phyloP scores from a whole-genome alignment of 2,329 filamentous ascomycete genomes.

The Coleophoma crateriformis region DNA sequence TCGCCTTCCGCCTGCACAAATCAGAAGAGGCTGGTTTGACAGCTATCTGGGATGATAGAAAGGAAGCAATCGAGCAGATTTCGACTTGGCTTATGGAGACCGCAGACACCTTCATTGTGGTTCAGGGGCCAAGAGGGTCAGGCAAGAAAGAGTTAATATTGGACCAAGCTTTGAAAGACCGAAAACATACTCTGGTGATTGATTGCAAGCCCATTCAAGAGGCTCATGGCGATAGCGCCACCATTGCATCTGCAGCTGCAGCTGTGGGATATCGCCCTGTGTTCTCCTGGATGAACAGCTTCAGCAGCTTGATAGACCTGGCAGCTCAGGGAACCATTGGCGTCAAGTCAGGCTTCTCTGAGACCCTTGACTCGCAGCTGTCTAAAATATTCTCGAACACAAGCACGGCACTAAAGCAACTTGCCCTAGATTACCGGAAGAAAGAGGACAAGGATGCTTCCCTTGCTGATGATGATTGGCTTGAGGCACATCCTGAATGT shows the following conservation, averaged over 20 bases:
- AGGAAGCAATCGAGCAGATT: conserved; percentile 75
- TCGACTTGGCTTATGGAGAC: conserved; percentile 84
- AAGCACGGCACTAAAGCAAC: conserved; percentile 69
- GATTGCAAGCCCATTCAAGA: conserved; percentile 94
- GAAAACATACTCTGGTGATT: conserved; percentile 73
- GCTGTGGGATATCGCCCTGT: conserved; percentile 89
- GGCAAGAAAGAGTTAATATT: conserved; percentile 86
- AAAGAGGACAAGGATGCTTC: conserved; percentile 69
- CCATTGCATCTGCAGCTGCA: conserved; percentile 73
- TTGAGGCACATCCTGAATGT: conserved; percentile 82
- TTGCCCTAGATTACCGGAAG: conserved; percentile 64
- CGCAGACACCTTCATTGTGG: conserved; percentile 85
- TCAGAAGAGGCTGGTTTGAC: conserved; percentile 65
- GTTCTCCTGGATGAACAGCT: conserved; percentile 94
- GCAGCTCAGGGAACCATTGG: conserved; percentile 92
- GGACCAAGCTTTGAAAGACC: conserved; percentile 73
- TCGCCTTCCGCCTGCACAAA: conserved; percentile 51
- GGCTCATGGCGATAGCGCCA: conserved; percentile 79
- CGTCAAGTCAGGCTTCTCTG: conserved; percentile 89
- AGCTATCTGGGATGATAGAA: conserved; percentile 75
- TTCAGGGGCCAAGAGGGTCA: conserved; percentile 87
- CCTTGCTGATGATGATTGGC: conserved; percentile 76
- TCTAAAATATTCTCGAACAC: conserved; percentile 87
- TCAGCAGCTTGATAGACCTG: conserved; percentile 87
- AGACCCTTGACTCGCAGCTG: conserved; percentile 84